These are phyloP conservation scores for Oidium heveae DNA, from an alignment of 2,329 filamentous ascomycete species.

Conservation along the genomic window DNA sequence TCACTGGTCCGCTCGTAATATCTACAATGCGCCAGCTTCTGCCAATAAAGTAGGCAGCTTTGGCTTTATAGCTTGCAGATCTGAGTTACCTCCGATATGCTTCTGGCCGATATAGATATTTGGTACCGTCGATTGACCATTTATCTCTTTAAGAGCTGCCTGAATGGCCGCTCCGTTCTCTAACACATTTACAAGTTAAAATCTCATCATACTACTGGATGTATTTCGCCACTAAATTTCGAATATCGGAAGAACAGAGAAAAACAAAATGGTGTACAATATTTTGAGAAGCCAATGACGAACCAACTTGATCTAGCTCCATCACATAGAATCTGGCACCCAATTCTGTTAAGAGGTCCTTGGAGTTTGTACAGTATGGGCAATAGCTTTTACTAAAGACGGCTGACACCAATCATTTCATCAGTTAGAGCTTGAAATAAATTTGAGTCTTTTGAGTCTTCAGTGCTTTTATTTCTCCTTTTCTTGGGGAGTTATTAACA, in stretches of 20 bases:
- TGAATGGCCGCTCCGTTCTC: constrained; percentile 69
- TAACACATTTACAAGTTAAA: constrained; percentile 15
- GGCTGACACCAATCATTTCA: constrained; percentile 22
- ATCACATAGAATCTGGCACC: constrained; percentile 49
- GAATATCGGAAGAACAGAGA: no score
- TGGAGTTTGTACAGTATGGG: constrained; percentile 68
- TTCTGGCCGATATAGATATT: constrained; percentile 82
- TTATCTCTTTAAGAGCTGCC: constrained; percentile 55
- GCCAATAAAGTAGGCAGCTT: constrained; percentile 40
- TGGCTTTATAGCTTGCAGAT: constrained; percentile 41
- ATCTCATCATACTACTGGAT: neutral
- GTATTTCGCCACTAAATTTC: no score
- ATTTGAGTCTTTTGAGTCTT: no score
- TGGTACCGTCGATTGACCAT: constrained; percentile 67
- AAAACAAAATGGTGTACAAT: no score
- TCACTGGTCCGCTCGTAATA: neutral
- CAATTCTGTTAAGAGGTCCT: constrained; percentile 42
- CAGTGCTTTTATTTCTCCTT: no score
- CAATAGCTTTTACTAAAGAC: constrained; percentile 97
- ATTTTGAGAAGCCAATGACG: no score
- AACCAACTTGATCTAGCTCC: constrained; percentile 41
- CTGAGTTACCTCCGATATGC: constrained; percentile 94
- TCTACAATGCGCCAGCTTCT: constrained; percentile 34
- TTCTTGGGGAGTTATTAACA: constrained; percentile 12
- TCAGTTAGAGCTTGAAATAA: no score